These are phyloP conservation scores for Penicillium sp. DNA, from an alignment of 2,329 filamentous ascomycete species.

Conservation along the genomic window DNA sequence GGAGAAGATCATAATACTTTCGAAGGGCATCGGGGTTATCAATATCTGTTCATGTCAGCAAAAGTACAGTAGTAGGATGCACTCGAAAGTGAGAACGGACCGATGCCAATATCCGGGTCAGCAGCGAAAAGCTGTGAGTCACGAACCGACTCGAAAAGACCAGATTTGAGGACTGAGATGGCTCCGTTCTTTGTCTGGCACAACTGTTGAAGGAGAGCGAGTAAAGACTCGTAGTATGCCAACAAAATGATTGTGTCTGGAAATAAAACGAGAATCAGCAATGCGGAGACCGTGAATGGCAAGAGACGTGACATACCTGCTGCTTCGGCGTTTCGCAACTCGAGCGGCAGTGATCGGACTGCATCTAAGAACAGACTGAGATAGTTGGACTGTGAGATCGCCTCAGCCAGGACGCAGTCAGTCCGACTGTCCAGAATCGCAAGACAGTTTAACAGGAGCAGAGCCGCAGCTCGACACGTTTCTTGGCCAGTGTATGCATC, in stretches of 20 bases:
- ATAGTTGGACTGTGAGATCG: slow-evolving; percentile 83
- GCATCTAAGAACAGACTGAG: slow-evolving; percentile 86
- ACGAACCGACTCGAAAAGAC: slow-evolving; percentile 77
- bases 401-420: slow-evolving; percentile 71
- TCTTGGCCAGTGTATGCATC: slow-evolving; percentile 85
- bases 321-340: slow-evolving; percentile 61
- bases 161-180: slow-evolving; percentile 80
- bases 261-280: slow-evolving; percentile 6
- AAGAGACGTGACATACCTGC: slow-evolving; percentile 51
- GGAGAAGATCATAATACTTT: slow-evolving; percentile 80
- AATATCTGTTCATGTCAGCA: slow-evolving; percentile 50
- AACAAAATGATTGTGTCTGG: slow-evolving; percentile 56
- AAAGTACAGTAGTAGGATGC: not conserved
- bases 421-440: slow-evolving; percentile 71
- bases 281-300: not conserved
- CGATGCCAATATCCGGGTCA: slow-evolving; percentile 86
- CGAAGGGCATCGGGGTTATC: slow-evolving; percentile 68
- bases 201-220: slow-evolving; percentile 79
- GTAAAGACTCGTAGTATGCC: slow-evolving; percentile 67
- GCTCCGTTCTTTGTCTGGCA: slow-evolving; percentile 83
- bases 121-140: slow-evolving; percentile 81
- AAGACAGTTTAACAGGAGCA: slow-evolving; percentile 78
- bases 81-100: slow-evolving; percentile 36
- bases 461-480: slow-evolving; percentile 76
- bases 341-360: slow-evolving; percentile 71